Evolutionary conservation across 768 basidiomycete species (phyloP).

Genomic region (Tubosaeta sp.): DNA sequence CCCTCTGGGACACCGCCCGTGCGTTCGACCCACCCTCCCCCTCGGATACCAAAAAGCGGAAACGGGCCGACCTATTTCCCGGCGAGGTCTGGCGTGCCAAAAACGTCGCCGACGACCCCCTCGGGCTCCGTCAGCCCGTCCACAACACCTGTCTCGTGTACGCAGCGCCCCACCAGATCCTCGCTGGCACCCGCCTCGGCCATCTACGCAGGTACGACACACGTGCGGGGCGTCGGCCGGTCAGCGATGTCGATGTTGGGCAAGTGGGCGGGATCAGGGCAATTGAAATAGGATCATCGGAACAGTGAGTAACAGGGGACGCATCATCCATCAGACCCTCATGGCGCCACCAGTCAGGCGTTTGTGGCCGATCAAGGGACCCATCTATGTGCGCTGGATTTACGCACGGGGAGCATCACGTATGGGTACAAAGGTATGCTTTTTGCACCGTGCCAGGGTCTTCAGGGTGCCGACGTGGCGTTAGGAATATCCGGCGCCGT

Average conservation of each 20-base stretch:
- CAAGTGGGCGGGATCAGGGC: slow-evolving; percentile 59
- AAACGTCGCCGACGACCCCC: slow-evolving; percentile 75
- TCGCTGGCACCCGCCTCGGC: slow-evolving; percentile 72
- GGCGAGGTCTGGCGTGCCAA: slow-evolving; percentile 84
- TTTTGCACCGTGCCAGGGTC: neutral
- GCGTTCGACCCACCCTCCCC: slow-evolving; percentile 36
- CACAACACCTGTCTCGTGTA: slow-evolving; percentile 68
- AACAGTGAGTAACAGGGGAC: slow-evolving; percentile 49
- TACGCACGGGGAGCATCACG: slow-evolving; percentile 58
- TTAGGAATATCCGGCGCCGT: slow-evolving; percentile 70
- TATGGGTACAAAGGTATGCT: slow-evolving; percentile 64
- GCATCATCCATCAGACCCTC: neutral
- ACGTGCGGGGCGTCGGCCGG: slow-evolving; percentile 61
- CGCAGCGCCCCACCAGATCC: slow-evolving; percentile 48
- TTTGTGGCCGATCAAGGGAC: slow-evolving; percentile 67
- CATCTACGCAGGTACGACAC: slow-evolving; percentile 76
- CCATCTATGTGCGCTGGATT: slow-evolving; percentile 61
- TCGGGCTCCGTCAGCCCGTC: slow-evolving; percentile 75
- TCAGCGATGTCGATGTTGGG: slow-evolving; percentile 60
- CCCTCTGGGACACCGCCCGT: slow-evolving; percentile 71
- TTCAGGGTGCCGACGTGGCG: neutral
- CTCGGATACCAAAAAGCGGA: slow-evolving; percentile 40
- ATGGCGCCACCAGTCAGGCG: slow-evolving; percentile 45
- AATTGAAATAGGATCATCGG: slow-evolving; percentile 54
- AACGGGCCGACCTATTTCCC: slow-evolving; percentile 58